Base-by-base conservation (phyloP, 495 filamentous ascomycete genomes). In the Neurospora sp. region DNA sequence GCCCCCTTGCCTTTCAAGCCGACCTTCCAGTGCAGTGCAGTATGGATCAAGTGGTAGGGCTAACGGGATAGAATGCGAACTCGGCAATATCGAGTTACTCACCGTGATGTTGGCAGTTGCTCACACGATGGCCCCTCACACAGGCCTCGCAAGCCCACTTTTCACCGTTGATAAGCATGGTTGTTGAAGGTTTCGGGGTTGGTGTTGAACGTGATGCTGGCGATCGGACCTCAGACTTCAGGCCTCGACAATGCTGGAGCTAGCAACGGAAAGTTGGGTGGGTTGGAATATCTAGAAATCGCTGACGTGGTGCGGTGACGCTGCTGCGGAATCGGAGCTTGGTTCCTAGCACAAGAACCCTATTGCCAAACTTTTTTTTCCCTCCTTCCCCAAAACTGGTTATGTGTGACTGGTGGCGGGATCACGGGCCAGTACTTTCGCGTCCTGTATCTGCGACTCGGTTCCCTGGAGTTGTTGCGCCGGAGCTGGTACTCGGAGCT, bases 111-210 rank as follows among this genome's bases (percentile, higher is more conserved):
- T 95, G 92, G 88, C 93, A 97, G 83, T 93, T 95, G 90, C 93
- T 96, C 80, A 97, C 93, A 81, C 93, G 91, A 86, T 97, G 93
- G 80, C 93, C 93, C 83, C 93, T 88, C 83, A 97, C 93, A 86
- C 93, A 97, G 86, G 93, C 93, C 86, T 97, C 93, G 86, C 93
- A 97, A 82, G 92, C 91, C 84, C 88, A 95, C 86, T 95, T 95
- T 86, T 95, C 93, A 82, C 93, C 93, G 84, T 93, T 88, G 81
- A 94, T 93, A 81, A 95, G 85, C 93, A 95, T 95, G 71, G 77
- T 79, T 78, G 80, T 41, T 12, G 38, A 71, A 46, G 66, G 14
- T 37, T 14, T 40, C 66, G 69, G 39, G 42, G 23, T n/a, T 9
- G 23, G 46, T 23, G 42, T 70, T 40, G 60, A 31, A 44, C 54